Percentiles rank a stretch among this genome's conserved stretches.
Conservation (phyloP, 2,329 filamentous ascomycete species). For the Sporothrix pseudoabietina region DNA sequence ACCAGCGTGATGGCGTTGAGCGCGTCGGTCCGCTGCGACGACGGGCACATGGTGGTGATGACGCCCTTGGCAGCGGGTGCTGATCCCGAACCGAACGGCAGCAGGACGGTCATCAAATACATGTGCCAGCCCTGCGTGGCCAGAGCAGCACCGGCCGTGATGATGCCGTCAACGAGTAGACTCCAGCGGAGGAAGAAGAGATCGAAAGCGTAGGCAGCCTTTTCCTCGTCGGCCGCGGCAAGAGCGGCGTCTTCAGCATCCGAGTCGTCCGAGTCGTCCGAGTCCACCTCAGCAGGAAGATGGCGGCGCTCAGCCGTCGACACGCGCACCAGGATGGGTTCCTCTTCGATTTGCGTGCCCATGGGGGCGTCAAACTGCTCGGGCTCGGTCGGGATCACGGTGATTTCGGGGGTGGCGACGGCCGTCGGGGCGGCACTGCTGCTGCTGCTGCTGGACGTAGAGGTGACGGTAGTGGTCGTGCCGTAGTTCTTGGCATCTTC, state of each 20-base stretch:
- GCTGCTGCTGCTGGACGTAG: neutral
- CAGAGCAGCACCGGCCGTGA: conserved; percentile 66
- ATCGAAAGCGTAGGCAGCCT: conserved; percentile 62
- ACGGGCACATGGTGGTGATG: conserved; percentile 70
- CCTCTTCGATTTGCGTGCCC: conserved; percentile 48
- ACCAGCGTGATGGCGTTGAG: conserved; percentile 69
- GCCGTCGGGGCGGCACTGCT: neutral
- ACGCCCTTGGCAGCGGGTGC: conserved; percentile 71
- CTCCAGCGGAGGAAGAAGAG: conserved; percentile 68
- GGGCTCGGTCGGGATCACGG: conserved; percentile 44
- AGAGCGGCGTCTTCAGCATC: neutral
- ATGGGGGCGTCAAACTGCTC: conserved; percentile 48
- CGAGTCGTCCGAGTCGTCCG: neutral
- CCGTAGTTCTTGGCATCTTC: neutral
- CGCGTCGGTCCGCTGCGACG: conserved; percentile 64
- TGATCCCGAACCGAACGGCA: conserved; percentile 70
- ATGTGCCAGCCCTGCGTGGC: conserved; percentile 68
- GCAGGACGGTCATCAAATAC: conserved; percentile 64
- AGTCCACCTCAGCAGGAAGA: conserved; percentile 26
- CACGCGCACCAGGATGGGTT: conserved; percentile 44
- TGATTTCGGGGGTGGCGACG: conserved; percentile 11
- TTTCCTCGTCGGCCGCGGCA: conserved; percentile 37
- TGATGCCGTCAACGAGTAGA: conserved; percentile 62
- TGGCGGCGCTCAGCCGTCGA: conserved; percentile 29
- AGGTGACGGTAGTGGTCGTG: neutral